Evolutionary conservation across 176 grass and related monocot species (phyloP).

Genomic region (Oryza meridionalis): DNA sequence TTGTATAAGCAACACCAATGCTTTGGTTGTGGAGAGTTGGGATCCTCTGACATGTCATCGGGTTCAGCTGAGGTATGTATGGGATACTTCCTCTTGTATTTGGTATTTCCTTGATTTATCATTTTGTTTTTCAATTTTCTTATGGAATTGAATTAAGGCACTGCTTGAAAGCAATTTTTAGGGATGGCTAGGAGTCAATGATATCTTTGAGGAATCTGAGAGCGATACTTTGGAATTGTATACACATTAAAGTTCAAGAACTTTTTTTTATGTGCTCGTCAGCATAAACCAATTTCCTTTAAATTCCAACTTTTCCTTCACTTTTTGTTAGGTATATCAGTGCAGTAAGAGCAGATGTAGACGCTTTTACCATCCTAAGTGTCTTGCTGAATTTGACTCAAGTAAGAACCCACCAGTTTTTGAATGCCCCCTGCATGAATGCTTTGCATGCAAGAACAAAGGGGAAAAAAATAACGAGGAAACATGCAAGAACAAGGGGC

Average conservation of each 20-base stretch:
- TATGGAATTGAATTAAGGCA: neutral
- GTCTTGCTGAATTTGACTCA: neutral
- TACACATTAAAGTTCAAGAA: constrained; percentile 2
- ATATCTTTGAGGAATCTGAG: neutral
- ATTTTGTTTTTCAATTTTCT: neutral
- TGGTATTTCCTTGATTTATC: neutral
- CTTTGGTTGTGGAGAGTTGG: constrained; percentile 4
- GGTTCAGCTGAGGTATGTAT: constrained; percentile 3
- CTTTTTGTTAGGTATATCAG: constrained; percentile 13
- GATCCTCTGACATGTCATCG: neutral
- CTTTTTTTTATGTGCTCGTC: neutral
- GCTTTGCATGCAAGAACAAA: constrained; percentile 16
- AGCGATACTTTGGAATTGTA: neutral
- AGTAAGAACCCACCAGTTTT: neutral
- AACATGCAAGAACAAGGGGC: neutral
- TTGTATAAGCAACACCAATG: constrained; percentile 20
- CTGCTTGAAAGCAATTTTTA: neutral
- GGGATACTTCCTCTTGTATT: neutral
- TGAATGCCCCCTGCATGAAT: constrained; percentile 35
- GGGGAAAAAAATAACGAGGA: neutral
- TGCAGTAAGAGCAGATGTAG: constrained; percentile 10
- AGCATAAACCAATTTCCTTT: neutral
- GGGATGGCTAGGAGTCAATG: neutral
- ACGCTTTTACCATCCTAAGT: constrained; percentile 34
- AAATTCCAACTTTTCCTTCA: neutral